Base-by-base conservation (phyloP, 345 rosid species). In the Populus alba region DNA sequence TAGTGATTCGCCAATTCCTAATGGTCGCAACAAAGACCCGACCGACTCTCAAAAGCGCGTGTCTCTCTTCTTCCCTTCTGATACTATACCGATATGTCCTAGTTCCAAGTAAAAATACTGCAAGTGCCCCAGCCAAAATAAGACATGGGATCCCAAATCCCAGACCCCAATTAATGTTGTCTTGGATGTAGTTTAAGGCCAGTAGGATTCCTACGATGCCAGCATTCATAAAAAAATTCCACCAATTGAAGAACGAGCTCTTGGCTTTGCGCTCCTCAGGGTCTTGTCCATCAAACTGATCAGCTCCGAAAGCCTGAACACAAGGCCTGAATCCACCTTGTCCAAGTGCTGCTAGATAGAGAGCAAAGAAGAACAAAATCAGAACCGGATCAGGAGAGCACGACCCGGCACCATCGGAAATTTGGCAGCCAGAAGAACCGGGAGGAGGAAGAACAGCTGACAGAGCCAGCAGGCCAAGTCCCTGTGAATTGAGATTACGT, bases 231-330 rank as follows among this genome's bases (percentile, higher is more conserved):
- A 69, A 57, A 57, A 81, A 76, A 55, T 55, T 65, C 79, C 79
- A 80, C 83, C 83, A 80, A n/a, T 75, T 80, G 72, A 80, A 80
- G 53, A 80, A 80, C 51, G 83, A 75, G 43, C 79, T 80, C 16
- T 53, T 80, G 63, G 70, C 73, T 39, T 31, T 75, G 72, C 76
- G 47, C 72, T 80, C 83, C 49, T 63, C 29, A 35, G 76, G 83
- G 29, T 75, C 76, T 47, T 70, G 51, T 11, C 76, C 79, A 49
- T 80, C 83, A 66, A 80, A 80, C 67, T 80, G 83, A 71, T 76
- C 76, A 18, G 83, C 83, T 20, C 83, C 83, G 66, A 80, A 80
- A 11, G 83, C 83, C 68, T 75, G 83, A 17, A 75, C 79, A 41
- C 79, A 80, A 20, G 83, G 76, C 63, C 76, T 80, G 43, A 75